Evolutionary conservation across 2,329 filamentous ascomycete species (phyloP).

Genomic region (Colletotrichum caudatum): DNA sequence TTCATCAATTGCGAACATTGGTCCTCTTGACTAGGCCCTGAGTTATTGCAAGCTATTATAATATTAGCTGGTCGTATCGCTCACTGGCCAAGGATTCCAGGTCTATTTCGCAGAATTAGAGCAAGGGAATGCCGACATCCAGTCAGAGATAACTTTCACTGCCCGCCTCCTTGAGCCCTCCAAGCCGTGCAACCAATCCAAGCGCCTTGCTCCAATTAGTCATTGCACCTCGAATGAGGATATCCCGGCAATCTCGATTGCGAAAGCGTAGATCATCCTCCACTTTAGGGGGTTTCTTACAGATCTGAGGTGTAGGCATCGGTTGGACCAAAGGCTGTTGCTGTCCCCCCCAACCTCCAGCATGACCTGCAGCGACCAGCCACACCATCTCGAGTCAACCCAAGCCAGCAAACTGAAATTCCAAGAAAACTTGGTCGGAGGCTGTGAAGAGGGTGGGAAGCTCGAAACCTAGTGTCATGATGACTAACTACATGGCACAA

Average conservation of each 20-base stretch:
- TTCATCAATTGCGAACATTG: background rate
- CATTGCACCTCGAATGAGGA: background rate
- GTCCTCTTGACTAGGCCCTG: background rate
- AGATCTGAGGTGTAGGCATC: background rate
- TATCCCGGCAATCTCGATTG: slow-evolving; percentile 21
- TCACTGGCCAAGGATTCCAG: slow-evolving; percentile 16
- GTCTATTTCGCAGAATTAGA: background rate
- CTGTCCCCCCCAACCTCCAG: slow-evolving; percentile 11
- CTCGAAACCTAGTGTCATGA: background rate
- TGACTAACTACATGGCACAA: background rate
- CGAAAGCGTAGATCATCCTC: slow-evolving; percentile 23
- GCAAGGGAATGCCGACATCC: slow-evolving; percentile 22
- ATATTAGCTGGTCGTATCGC: background rate
- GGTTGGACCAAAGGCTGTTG: background rate
- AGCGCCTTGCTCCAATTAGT: background rate
- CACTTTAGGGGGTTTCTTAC: slow-evolving; percentile 13
- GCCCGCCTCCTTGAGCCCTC: slow-evolving; percentile 1
- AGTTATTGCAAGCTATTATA: background rate
- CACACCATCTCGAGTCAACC: slow-evolving; percentile 26
- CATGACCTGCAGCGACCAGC: slow-evolving; percentile 1
- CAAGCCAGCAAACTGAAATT: slow-evolving; percentile 5
- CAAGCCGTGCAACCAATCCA: slow-evolving; percentile 4
- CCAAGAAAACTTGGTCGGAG: background rate
- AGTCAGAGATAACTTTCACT: background rate
- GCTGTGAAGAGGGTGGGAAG: background rate